These are phyloP conservation scores for Saccharomycopsis javanensis DNA, from an alignment of 805 yeast species.

Conservation along the genomic window DNA sequence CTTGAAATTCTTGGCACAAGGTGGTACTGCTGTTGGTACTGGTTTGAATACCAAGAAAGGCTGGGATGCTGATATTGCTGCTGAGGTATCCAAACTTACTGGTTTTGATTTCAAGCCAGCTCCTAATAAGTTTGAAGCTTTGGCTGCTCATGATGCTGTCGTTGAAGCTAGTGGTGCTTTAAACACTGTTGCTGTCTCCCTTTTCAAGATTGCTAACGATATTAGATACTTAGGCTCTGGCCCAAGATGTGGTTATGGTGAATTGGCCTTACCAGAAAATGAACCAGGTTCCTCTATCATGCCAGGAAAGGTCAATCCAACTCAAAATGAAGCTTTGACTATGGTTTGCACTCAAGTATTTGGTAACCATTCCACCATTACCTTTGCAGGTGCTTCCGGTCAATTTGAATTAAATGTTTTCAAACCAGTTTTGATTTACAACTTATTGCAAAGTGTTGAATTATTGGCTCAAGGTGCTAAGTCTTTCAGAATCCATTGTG, in stretches of 20 bases:
- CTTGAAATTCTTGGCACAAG: constrained; percentile 84
- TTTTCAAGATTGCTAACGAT: constrained; percentile 95
- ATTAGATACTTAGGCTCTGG: constrained; percentile 98
- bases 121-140: constrained; percentile 97
- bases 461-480: constrained; percentile 80
- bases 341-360: constrained; percentile 98
- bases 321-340: constrained; percentile 97
- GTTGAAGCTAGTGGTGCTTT: constrained; percentile 97
- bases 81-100: constrained; percentile 73
- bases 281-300: constrained; percentile 99
- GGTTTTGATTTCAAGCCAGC: constrained; percentile 89
- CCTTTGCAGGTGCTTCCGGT: constrained; percentile 97
- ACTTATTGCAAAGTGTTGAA: constrained; percentile 80
- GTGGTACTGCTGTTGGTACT: constrained; percentile 99
- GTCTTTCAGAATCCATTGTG: constrained; percentile 92
- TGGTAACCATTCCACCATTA: constrained; percentile 92
- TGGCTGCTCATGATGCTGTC: constrained; percentile 97
- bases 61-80: constrained; percentile 80
- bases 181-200: constrained; percentile 87
- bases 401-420: constrained; percentile 97
- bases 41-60: constrained; percentile 93
- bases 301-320: constrained; percentile 99
- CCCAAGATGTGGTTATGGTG: constrained; percentile 99
- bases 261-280: constrained; percentile 88
- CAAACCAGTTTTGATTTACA: constrained; percentile 92